Base-by-base conservation (phyloP, 2,329 filamentous ascomycete genomes). In the Bertia moriformis region DNA sequence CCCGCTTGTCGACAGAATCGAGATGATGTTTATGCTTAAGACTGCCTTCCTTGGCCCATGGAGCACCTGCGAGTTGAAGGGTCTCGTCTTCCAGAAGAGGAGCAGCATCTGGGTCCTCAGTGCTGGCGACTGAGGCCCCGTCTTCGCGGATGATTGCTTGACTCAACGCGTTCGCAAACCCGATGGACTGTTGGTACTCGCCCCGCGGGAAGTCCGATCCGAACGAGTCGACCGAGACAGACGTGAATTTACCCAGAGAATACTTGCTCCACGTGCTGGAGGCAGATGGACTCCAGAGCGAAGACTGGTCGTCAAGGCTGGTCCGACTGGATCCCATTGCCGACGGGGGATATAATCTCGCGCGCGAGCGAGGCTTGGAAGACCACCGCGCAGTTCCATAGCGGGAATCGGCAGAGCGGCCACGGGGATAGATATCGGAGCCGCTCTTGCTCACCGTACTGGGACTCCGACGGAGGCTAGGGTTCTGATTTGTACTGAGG, bases 41-140 rank as follows among this genome's bases (percentile, higher is more conserved):
- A 49, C 93, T 85, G 44, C 91, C 91, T 59, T 98, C 91, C 60
- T 98, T 98, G 19, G 93, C 81, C 91, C 91, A 98, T 0, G 91
- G 91, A n/a, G 91, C 85, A 18, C 91, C 91, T 10, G 83, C 78
- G 29, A 98, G 75, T 52, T 93, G 88, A 12, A 98, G 70, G 0
- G 82, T 86, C 51, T 98, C 91, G 51, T 96, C 91, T 50, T 95
- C 89, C 0, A 96, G 73, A 7, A 95, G 63, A 18, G 81, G 75
- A 4, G 72, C 66, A 1, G 64, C 63, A 37, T 67, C 67, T 22
- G 75, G 60, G 35, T 75, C 72, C 19, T 79, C 76, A 48, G 80
- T 78, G 44, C 56, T 60, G 45, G 65, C 60, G 1, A 65, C 61
- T 32, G 66, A 67, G 14, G 73, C 70, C 36, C 71, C 70, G 50